Evolutionary conservation across 2,329 filamentous ascomycete species (phyloP).

Genomic region (Monosporascus sp.): DNA sequence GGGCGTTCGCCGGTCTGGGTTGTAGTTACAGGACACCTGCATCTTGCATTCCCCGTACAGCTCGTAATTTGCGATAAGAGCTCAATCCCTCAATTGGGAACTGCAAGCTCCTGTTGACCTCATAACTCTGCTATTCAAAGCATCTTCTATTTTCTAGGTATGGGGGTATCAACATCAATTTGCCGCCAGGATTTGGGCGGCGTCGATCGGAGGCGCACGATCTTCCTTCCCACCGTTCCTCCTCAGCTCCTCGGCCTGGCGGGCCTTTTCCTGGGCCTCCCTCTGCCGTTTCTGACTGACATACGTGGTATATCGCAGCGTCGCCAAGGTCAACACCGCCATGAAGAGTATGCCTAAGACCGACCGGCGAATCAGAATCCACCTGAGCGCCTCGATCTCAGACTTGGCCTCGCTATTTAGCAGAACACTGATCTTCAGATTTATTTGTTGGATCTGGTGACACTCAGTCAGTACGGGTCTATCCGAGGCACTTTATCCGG

Average conservation of each 20-base stretch:
- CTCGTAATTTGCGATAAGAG: too few relatives aligned
- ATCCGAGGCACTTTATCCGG: neutral
- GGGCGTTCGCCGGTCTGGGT: too few relatives aligned
- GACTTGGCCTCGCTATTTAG: slow-evolving; percentile 88
- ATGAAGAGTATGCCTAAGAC: slow-evolving; percentile 62
- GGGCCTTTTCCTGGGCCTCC: slow-evolving; percentile 38
- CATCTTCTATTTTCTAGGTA: slow-evolving; percentile 13
- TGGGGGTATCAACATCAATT: slow-evolving; percentile 34
- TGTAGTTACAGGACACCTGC: too few relatives aligned
- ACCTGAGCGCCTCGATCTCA: slow-evolving; percentile 85
- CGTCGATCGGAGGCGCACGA: slow-evolving; percentile 42
- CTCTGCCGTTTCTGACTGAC: slow-evolving; percentile 44
- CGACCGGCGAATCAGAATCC: slow-evolving; percentile 67
- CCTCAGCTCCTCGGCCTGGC: slow-evolving; percentile 37
- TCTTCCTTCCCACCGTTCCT: slow-evolving; percentile 42
- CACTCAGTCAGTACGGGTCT: slow-evolving; percentile 4
- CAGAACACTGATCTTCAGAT: slow-evolving; percentile 90
- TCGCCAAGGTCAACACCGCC: slow-evolving; percentile 55
- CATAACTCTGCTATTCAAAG: slow-evolving; percentile 5
- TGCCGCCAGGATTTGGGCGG: slow-evolving; percentile 53
- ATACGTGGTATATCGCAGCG: slow-evolving; percentile 56
- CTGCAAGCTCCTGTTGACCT: too few relatives aligned
- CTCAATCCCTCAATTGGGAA: too few relatives aligned
- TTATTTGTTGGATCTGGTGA: slow-evolving; percentile 77
- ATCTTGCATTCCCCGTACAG: too few relatives aligned